Conservation (phyloP, 2,329 filamentous ascomycete genomes). For the Fusarium heterosporum region DNA sequence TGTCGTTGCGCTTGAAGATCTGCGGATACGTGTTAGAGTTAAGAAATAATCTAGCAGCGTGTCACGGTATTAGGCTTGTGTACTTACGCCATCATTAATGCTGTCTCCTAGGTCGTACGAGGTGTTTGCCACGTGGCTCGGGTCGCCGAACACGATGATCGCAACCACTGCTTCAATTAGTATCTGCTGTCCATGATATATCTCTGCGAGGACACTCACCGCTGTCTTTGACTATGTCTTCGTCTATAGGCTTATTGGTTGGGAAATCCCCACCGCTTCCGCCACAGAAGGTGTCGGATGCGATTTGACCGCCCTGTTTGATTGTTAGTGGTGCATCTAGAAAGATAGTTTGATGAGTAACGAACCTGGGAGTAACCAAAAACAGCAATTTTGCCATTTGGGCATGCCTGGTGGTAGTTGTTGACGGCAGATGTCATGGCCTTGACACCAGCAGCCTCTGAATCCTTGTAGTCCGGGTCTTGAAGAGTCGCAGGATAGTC, state of each 20-base stretch:
- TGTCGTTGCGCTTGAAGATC: constrained; percentile 54
- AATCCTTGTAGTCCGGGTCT: constrained; percentile 50
- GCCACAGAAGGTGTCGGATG: constrained; percentile 55
- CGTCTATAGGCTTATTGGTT: constrained; percentile 43
- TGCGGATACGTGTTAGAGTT: constrained; percentile 38
- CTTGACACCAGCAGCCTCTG: constrained; percentile 51
- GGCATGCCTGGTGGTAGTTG: constrained; percentile 52
- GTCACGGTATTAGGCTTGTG: not conserved
- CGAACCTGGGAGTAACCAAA: constrained; percentile 57
- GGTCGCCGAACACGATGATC: constrained; percentile 57
- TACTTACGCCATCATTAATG: constrained; percentile 53
- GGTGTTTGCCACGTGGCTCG: constrained; percentile 52
- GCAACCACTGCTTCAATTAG: constrained; percentile 53
- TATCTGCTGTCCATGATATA: not conserved
- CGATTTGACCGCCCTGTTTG: constrained; percentile 54
- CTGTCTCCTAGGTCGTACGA: constrained; percentile 55
- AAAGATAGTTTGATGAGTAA: not conserved
- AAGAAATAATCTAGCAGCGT: not conserved
- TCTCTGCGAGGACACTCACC: constrained; percentile 41
- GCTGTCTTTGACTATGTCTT: constrained; percentile 49
- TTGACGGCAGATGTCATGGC: constrained; percentile 49
- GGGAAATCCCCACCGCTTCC: constrained; percentile 48
- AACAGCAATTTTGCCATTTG: constrained; percentile 55
- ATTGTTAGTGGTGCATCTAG: not conserved
- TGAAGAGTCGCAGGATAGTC: constrained; percentile 55